These are phyloP conservation scores for Wickerhamomyces queroliae DNA, from an alignment of 805 yeast species.

Conservation along the genomic window DNA sequence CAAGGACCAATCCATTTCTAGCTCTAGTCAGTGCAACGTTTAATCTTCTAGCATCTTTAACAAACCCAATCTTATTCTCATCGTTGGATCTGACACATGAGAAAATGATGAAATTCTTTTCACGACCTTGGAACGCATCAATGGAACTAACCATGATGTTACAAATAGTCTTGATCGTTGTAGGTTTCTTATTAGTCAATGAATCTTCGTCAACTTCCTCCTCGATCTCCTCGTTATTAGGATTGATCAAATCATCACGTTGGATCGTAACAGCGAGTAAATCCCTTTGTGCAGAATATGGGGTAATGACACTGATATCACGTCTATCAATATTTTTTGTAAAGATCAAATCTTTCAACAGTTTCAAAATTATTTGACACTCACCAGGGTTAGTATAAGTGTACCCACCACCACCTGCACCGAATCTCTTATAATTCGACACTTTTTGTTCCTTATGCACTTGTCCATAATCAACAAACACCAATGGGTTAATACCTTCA, in stretches of 20 bases:
- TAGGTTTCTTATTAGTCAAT: constrained; percentile 8
- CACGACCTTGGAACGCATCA: constrained; percentile 89
- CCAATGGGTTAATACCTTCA: constrained; percentile 48
- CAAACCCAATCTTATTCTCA: constrained; percentile 50
- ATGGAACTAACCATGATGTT: constrained; percentile 50
- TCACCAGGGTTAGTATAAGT: constrained; percentile 57
- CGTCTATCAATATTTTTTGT: constrained; percentile 45
- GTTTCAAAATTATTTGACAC: constrained; percentile 38
- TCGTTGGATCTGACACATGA: constrained; percentile 70
- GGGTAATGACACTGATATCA: constrained; percentile 64
- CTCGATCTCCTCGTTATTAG: constrained; percentile 38
- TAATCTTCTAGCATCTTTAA: constrained; percentile 54
- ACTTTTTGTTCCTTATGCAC: constrained; percentile 41
- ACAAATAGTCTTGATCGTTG: constrained; percentile 27
- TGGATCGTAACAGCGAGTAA: constrained; percentile 45
- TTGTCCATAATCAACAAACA: constrained; percentile 55
- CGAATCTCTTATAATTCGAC: constrained; percentile 33
- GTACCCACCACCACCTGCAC: constrained; percentile 46
- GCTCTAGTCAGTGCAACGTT: constrained; percentile 75
- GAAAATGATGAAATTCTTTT: constrained; percentile 68
- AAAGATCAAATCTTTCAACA: constrained; percentile 43
- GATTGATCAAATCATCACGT: constrained; percentile 50
- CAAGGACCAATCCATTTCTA: constrained; percentile 50
- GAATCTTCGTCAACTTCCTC: constrained; percentile 54
- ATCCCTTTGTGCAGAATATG: constrained; percentile 74